A percentile compares a stretch with the other conserved stretches of the same genome.
Evolutionary conservation across 1,284 basidiomycete species (phyloP).

Genomic region (Sporisorium sorghi): DNA sequence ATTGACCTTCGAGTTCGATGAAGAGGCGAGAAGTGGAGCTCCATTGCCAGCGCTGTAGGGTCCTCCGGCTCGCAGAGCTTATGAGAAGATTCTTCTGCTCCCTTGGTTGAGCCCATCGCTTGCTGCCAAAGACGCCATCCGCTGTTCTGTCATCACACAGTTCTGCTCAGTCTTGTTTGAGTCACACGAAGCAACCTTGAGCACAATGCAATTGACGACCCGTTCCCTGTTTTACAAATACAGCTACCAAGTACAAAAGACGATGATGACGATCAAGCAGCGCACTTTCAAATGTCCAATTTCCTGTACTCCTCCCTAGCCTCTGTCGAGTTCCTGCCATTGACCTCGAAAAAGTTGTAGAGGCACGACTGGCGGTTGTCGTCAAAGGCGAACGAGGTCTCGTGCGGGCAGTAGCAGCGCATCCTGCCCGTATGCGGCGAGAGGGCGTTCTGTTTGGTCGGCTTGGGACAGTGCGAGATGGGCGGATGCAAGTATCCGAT

Average conservation of each 20-base stretch:
- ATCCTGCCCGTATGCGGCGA: constrained; percentile 32
- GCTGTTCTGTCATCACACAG: no score
- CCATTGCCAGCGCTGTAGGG: no score
- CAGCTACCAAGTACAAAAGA: neutral
- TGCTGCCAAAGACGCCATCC: no score
- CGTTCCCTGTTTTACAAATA: constrained; percentile 4
- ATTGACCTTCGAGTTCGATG: no score
- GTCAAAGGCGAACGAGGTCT: constrained; percentile 40
- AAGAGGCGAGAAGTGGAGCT: no score
- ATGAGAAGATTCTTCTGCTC: no score
- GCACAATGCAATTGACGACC: neutral
- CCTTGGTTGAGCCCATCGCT: no score
- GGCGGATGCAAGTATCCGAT: constrained; percentile 64
- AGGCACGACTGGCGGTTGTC: constrained; percentile 28
- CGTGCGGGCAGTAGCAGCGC: constrained; percentile 43
- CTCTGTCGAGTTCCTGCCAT: constrained; percentile 29
- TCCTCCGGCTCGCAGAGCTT: no score
- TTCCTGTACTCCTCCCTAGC: constrained; percentile 17
- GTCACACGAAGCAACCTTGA: no score
- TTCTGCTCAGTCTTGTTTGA: no score
- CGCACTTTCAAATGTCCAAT: constrained; percentile 8
- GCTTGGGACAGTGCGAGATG: constrained; percentile 59
- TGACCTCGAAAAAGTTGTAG: constrained; percentile 36
- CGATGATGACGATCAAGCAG: neutral
- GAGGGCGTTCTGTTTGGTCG: constrained; percentile 7